phyloP scores from a whole-genome alignment of 2,329 filamentous ascomycete genomes.

The Aureobasidium musti region DNA sequence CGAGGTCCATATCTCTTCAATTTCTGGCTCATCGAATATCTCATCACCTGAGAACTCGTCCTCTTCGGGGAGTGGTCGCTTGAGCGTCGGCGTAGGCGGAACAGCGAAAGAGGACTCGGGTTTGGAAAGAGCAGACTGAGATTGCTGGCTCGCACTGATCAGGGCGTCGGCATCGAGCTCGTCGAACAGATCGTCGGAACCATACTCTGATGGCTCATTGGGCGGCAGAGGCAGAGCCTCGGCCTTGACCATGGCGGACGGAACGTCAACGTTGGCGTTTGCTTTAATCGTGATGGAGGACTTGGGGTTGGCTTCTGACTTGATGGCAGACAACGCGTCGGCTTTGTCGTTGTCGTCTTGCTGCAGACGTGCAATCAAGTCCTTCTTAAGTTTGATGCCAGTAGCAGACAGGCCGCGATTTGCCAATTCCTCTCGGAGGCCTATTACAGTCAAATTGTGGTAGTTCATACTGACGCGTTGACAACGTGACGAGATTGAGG shows the following conservation, averaged over 20 bases:
- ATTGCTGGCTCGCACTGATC: conserved; percentile 19
- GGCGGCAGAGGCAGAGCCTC: background rate
- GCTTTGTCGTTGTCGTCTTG: background rate
- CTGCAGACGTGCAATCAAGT: conserved; percentile 7
- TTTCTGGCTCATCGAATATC: background rate
- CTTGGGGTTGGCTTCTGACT: background rate
- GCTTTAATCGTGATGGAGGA: background rate
- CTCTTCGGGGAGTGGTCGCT: background rate
- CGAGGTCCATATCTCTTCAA: conserved; percentile 25
- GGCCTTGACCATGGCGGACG: background rate
- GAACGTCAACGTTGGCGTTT: background rate
- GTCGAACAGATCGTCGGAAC: conserved; percentile 20
- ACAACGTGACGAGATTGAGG: background rate
- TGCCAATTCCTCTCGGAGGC: background rate
- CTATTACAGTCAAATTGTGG: background rate
- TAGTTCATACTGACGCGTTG: conserved; percentile 6
- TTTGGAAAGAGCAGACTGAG: background rate
- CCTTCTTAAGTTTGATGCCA: conserved; percentile 10
- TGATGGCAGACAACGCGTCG: background rate
- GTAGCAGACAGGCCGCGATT: background rate
- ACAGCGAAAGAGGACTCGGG: background rate
- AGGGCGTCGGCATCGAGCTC: conserved; percentile 17
- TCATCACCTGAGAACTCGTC: conserved; percentile 15
- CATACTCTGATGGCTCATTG: background rate
- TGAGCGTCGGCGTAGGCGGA: background rate